Evolutionary conservation across 129 eudicot species (phyloP), one percentile per base, ranked within the genome.

Genomic region (Saussurea involucrata): DNA sequence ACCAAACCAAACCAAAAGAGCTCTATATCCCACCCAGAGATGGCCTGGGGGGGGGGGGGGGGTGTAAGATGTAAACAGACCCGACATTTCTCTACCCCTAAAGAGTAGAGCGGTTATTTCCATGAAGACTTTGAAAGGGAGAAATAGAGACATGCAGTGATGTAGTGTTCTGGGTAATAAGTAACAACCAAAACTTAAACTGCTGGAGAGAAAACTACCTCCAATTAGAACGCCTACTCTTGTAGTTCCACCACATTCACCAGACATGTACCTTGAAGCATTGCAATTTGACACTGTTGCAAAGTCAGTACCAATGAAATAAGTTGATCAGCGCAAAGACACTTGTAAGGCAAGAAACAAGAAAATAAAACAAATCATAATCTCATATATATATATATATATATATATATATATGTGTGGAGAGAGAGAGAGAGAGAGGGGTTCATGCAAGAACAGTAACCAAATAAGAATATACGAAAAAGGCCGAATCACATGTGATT

Each of bases 181-280:
- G 18, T 46, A 46, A 46, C 57, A 17, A 49, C 58, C 3, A n/a
- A 18, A 66, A 49, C 29, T 6, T 21, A 0, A 66, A 64, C 40
- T 55, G 29, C 12, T 24, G 0, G 66, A n/a, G 27, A 44, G 68
- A 71, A 74, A 31, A 42, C 22, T 86, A 90, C 98, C 98, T 81
- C 84, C 94, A 21, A 90, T 31, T 15, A 92, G 83, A 81, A 88
- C 70, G 42, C 71, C 85, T 33, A 86, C 55, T 77, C 80, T 90
- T 55, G 90, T 78, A 66, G 83, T 82, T 57, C 88, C 85, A 74
- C 90, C 90, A 81, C 92, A 88, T 81, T 63, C 74, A 74, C 86
- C 87, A 66, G 85, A 73, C 75, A 83, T 78, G 81, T 82, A 84
- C 58, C 60, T 68, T 24, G 88, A 77, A 73, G 81, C 78, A 72